A percentile compares a stretch with the other conserved stretches of the same genome.
These are phyloP conservation scores for Lignosus rhinocerotis DNA, from an alignment of 1,284 basidiomycete genomes.

Conservation along the genomic window DNA sequence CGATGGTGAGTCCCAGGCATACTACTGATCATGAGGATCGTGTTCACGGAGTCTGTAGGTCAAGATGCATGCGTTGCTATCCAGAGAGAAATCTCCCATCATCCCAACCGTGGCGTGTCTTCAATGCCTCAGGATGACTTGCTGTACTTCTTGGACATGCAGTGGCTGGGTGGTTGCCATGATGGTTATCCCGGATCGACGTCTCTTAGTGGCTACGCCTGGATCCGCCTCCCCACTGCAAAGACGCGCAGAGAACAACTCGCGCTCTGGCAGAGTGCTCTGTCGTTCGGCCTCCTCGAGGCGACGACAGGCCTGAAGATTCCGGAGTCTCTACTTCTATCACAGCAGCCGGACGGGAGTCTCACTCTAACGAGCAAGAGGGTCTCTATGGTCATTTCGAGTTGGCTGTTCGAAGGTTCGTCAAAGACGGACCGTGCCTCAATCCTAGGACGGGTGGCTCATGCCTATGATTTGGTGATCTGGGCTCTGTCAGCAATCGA, in stretches of 20 bases:
- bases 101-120: no score
- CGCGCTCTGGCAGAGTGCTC: constrained; percentile 8
- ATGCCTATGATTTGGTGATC: neutral
- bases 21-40: no score
- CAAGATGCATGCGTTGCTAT: no score
- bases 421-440: neutral
- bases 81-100: no score
- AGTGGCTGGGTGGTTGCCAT: constrained; percentile 1
- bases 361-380: neutral
- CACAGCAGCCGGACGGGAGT: neutral
- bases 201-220: neutral
- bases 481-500: neutral
- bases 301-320: constrained; percentile 1
- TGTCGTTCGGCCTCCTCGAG: constrained; percentile 11
- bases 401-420: neutral
- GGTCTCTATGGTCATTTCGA: neutral
- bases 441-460: neutral
- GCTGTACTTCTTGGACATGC: neutral
- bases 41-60: no score
- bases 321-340: constrained; percentile 1
- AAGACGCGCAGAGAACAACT: neutral
- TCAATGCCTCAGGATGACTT: neutral
- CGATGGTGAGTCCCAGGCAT: no score
- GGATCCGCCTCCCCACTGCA: neutral
- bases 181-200: neutral